Evolutionary conservation across 78 protist species (phyloP).

Genomic region (Reticulomyxa filosa): DNA sequence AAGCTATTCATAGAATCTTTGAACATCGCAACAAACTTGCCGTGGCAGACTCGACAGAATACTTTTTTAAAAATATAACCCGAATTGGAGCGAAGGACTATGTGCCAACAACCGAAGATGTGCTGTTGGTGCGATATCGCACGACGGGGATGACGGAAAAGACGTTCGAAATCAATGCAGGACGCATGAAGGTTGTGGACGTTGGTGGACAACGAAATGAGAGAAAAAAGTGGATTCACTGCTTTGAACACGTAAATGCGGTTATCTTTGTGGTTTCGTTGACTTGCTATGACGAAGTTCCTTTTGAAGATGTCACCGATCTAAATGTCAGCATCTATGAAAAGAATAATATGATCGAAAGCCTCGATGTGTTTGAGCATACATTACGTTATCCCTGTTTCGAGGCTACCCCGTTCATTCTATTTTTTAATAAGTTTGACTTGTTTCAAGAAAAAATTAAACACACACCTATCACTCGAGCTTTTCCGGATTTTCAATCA

Average conservation of each 20-base stretch:
- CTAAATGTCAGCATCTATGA: no score
- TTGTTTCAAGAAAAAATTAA: not conserved
- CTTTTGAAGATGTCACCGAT: not conserved
- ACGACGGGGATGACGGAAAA: no score
- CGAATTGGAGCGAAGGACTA: no score
- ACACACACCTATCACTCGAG: not conserved
- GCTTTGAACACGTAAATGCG: slow-evolving; percentile 1
- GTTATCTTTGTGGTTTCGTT: not conserved
- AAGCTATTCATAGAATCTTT: no score
- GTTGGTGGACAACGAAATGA: slow-evolving; percentile 19
- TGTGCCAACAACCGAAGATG: no score
- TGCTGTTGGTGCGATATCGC: no score
- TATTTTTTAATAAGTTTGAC: slow-evolving; percentile 1
- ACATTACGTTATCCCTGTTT: not conserved
- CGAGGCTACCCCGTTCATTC: not conserved
- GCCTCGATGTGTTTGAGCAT: not conserved
- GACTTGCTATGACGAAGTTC: slow-evolving; percentile 1
- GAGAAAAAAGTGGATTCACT: slow-evolving; percentile 10
- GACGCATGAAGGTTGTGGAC: not conserved
- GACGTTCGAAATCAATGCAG: no score
- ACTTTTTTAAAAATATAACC: no score
- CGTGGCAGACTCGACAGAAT: no score
- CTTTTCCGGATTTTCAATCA: slow-evolving; percentile 3
- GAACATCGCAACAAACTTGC: no score
- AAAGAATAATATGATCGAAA: not conserved